Conservation (phyloP, 2,329 filamentous ascomycete species). For the Nemania diffusa region DNA sequence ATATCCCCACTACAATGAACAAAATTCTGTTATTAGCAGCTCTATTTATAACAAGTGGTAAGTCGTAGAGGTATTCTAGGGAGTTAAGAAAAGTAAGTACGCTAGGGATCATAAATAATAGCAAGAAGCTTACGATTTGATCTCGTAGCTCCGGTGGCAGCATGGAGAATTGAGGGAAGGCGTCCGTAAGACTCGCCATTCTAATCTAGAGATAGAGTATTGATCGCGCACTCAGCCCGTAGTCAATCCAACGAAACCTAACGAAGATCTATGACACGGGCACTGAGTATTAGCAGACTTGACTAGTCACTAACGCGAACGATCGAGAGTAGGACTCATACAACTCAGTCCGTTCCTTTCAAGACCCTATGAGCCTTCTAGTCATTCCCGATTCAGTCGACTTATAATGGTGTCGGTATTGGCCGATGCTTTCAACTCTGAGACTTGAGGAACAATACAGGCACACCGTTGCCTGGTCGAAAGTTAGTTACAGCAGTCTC, state of each 20-base stretch:
- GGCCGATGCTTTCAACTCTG: background rate
- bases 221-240: background rate
- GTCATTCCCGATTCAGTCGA: background rate
- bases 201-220: background rate
- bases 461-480: background rate
- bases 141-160: conserved; percentile 58
- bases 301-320: background rate
- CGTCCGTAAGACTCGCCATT: conserved; percentile 22
- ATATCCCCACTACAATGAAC: conserved; percentile 52
- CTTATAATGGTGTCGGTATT: background rate
- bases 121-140: conserved; percentile 49
- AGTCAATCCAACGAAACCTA: background rate
- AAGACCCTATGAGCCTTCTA: background rate
- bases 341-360: background rate
- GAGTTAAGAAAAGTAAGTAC: background rate
- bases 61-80: background rate
- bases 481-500: background rate
- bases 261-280: background rate
- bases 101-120: background rate
- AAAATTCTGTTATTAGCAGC: conserved; percentile 14
- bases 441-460: background rate
- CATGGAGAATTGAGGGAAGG: conserved; percentile 47
- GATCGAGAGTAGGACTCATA: background rate
- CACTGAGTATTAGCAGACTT: background rate
- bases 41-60: background rate